phyloP scores from a whole-genome alignment of 441 rosid species.

The Melastoma candidum region DNA sequence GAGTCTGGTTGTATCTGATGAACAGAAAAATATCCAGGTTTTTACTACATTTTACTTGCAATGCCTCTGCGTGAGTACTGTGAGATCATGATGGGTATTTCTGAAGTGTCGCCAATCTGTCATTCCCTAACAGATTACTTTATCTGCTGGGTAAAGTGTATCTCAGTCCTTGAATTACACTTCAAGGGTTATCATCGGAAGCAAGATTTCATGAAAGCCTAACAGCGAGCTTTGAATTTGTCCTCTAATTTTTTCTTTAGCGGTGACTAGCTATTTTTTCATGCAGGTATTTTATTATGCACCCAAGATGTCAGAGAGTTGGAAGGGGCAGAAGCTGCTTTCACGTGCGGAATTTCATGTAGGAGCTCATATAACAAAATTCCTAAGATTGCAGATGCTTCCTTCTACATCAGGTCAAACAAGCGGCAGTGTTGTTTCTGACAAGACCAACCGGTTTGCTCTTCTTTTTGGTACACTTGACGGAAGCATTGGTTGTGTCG shows the following conservation, averaged over 20 bases:
- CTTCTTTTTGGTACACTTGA: conserved; percentile 85
- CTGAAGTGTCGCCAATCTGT: no score
- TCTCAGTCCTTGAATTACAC: no score
- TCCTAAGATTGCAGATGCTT: conserved; percentile 90
- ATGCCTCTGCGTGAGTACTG: no score
- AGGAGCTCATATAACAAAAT: conserved; percentile 86
- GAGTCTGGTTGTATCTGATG: conserved; percentile 89
- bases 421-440: conserved; percentile 47
- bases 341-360: conserved; percentile 94
- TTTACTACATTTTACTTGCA: no score
- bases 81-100: no score
- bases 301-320: conserved; percentile 94
- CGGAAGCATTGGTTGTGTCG: conserved; percentile 90
- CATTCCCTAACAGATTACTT: no score
- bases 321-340: conserved; percentile 98
- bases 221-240: no score
- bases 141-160: no score
- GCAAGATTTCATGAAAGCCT: no score
- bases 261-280: background rate
- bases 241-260: no score
- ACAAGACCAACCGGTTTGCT: conserved; percentile 90
- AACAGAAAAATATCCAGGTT: conserved; percentile 92
- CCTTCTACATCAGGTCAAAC: conserved; percentile 41
- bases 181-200: no score
- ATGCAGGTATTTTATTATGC: conserved; percentile 89